phyloP scores from a whole-genome alignment of 2,329 filamentous ascomycete genomes.

The Colletotrichum viniferum region DNA sequence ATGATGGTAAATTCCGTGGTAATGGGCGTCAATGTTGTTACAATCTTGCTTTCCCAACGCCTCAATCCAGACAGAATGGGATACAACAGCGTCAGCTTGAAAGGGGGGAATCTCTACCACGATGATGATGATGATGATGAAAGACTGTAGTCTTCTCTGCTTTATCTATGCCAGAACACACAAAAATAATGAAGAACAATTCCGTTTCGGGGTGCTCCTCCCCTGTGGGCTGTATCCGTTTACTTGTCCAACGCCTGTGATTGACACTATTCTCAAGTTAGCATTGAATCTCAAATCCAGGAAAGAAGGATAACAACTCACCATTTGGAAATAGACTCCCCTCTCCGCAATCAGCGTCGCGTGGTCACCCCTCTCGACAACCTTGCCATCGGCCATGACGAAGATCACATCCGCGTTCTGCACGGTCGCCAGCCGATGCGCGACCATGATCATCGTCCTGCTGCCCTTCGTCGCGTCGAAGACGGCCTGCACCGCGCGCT shows the following conservation, averaged over 20 bases:
- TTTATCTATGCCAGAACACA: neutral
- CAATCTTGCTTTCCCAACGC: neutral
- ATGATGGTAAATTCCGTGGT: neutral
- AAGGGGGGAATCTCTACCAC: neutral
- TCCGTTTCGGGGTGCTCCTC: neutral
- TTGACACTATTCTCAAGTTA: conserved; percentile 6
- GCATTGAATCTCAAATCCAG: neutral
- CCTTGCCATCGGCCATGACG: conserved; percentile 43
- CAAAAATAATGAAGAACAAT: neutral
- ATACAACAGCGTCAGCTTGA: neutral
- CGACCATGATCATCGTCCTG: conserved; percentile 37
- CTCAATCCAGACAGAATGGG: neutral
- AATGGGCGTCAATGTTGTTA: neutral
- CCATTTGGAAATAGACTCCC: conserved; percentile 19
- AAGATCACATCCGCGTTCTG: conserved; percentile 48
- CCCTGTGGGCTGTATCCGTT: neutral
- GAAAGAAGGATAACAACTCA: neutral
- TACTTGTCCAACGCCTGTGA: conserved; percentile 20
- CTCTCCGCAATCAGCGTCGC: conserved; percentile 7
- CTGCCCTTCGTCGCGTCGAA: conserved; percentile 13
- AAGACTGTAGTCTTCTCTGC: neutral
- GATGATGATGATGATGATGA: neutral
- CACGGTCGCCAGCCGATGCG: conserved; percentile 47
- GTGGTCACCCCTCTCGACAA: conserved; percentile 37
- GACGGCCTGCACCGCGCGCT: conserved; percentile 15